phyloP scores from a whole-genome alignment of 2,329 filamentous ascomycete species.

The Talaromyces marneffei region DNA sequence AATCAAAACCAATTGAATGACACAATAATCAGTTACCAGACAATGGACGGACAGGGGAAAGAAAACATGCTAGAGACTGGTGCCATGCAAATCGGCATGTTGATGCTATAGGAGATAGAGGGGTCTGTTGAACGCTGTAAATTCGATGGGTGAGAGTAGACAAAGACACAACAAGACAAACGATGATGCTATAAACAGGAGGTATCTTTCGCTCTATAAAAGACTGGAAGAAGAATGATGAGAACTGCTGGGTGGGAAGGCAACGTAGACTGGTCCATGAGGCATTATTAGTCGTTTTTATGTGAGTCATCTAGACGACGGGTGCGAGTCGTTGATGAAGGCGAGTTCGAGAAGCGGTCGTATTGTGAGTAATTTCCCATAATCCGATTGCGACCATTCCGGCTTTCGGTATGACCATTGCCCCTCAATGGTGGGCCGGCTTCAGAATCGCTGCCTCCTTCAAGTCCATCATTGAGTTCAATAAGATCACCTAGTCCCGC shows the following conservation, averaged over 20 bases:
- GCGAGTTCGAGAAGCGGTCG: slow-evolving; percentile 11
- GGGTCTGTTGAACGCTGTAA: not conserved
- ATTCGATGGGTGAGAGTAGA: not conserved
- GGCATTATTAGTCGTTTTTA: slow-evolving; percentile 12
- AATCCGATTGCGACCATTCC: not conserved
- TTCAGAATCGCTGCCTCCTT: slow-evolving; percentile 13
- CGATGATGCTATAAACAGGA: slow-evolving; percentile 12
- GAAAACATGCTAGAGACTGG: not conserved
- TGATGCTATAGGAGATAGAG: not conserved
- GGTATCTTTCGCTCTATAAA: slow-evolving; percentile 15
- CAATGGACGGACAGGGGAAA: not conserved
- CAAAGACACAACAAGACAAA: not conserved
- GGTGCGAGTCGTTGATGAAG: slow-evolving; percentile 12
- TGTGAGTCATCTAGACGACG: slow-evolving; percentile 9
- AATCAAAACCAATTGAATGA: not conserved
- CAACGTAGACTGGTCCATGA: not conserved
- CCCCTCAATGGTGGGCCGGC: not conserved
- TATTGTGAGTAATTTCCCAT: slow-evolving; percentile 10
- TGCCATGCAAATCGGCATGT: not conserved
- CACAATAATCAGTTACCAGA: not conserved
- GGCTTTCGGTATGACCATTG: not conserved
- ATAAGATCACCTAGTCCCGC: slow-evolving; percentile 39
- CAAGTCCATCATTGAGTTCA: slow-evolving; percentile 36
- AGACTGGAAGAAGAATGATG: not conserved
- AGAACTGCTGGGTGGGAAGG: not conserved